Evolutionary conservation across 2,329 filamentous ascomycete species (phyloP).

Genomic region (Penicillium sp.): DNA sequence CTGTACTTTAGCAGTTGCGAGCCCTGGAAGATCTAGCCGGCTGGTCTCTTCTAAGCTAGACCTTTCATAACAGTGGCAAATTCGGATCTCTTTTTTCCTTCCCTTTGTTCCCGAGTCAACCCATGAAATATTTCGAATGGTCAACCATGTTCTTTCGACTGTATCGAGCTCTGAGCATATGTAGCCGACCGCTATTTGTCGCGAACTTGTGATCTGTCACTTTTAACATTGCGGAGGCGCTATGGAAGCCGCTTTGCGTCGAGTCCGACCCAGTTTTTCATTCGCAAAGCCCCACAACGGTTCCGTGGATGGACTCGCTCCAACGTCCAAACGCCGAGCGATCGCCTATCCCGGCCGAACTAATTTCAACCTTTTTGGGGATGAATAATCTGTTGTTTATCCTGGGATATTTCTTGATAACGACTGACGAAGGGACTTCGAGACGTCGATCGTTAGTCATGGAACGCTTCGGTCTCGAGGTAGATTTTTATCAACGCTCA

Average conservation of each 20-base stretch:
- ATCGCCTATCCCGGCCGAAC: constrained; percentile 24
- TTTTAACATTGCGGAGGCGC: not conserved
- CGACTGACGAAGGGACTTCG: not conserved
- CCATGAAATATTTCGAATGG: not conserved
- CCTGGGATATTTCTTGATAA: not conserved
- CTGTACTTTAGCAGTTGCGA: not conserved
- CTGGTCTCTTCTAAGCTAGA: not conserved
- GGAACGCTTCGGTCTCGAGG: not conserved
- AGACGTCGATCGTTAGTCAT: not conserved
- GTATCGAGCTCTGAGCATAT: not conserved
- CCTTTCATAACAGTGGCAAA: not conserved
- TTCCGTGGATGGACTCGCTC: not conserved
- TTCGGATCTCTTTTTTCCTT: not conserved
- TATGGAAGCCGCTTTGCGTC: not conserved
- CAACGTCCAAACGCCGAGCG: constrained; percentile 13
- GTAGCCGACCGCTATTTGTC: not conserved
- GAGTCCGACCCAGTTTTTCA: not conserved
- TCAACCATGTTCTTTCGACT: not conserved
- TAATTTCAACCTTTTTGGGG: constrained; percentile 4
- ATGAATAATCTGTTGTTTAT: not conserved
- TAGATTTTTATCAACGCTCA: not conserved
- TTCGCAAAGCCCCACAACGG: not conserved
- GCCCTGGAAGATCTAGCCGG: not conserved
- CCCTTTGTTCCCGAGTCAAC: not conserved
- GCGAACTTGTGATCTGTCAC: not conserved